phyloP scores from a whole-genome alignment of 306 rosid species.

The Sechiopsis laciniata region DNA sequence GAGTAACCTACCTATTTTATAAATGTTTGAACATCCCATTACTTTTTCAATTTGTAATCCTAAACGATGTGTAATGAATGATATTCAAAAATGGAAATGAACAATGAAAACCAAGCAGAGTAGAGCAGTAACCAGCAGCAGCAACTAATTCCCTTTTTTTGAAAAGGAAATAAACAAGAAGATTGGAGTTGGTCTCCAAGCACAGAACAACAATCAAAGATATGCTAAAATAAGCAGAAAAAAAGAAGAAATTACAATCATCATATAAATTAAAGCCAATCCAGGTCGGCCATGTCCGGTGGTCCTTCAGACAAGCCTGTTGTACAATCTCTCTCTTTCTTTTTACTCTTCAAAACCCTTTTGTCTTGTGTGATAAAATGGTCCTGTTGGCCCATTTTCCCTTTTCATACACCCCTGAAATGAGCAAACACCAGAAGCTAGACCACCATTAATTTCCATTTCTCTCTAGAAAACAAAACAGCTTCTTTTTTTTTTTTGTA shows the following conservation, averaged over 20 bases:
- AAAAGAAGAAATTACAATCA: neutral
- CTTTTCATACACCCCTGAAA: too few species aligned
- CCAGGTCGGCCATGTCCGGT: constrained; percentile 15
- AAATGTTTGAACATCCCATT: too few species aligned
- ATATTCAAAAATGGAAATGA: neutral
- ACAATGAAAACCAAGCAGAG: neutral
- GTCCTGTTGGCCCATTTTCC: too few species aligned
- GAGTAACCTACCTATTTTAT: too few species aligned
- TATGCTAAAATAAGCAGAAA: neutral
- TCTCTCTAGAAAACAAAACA: neutral
- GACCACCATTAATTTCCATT: neutral
- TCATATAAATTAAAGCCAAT: constrained; percentile 6
- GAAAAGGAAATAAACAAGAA: neutral
- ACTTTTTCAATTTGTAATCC: too few species aligned
- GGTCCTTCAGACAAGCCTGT: constrained; percentile 23
- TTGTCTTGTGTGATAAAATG: too few species aligned
- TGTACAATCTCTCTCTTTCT: neutral
- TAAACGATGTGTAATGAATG: neutral
- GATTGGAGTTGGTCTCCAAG: constrained; percentile 4
- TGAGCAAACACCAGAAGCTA: too few species aligned
- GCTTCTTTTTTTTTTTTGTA: neutral
- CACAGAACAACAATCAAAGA: constrained; percentile 18
- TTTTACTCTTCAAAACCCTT: too few species aligned
- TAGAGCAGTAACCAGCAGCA: neutral
- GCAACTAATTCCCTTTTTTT: neutral